These are phyloP conservation scores for Babesia sp. DNA, from an alignment of 169 alveolate species.

Conservation along the genomic window DNA sequence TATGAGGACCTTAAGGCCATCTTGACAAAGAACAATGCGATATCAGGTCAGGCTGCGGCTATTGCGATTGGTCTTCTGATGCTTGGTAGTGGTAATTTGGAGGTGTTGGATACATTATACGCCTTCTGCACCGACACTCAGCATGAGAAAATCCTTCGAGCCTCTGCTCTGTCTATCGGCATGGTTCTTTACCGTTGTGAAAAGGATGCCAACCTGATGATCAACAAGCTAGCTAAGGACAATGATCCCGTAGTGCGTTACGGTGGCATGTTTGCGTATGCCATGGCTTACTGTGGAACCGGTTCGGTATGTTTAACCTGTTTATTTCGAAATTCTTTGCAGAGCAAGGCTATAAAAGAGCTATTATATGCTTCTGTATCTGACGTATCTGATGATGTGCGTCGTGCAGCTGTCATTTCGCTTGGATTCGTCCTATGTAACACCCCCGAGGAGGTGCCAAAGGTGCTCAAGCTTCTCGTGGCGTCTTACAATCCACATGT, in stretches of 20 bases:
- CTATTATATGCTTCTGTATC: conserved; percentile 94
- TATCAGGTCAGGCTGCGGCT: conserved; percentile 98
- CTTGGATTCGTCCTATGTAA: conserved; percentile 89
- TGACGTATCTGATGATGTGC: conserved; percentile 98
- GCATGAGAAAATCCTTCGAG: conserved; percentile 97
- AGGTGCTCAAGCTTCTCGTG: conserved; percentile 87
- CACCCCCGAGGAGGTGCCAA: conserved; percentile 87
- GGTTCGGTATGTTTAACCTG: conserved; percentile 62
- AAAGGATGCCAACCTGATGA: conserved; percentile 90
- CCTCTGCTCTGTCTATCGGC: conserved; percentile 93
- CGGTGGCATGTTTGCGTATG: conserved; percentile 97
- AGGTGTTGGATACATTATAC: conserved; percentile 87
- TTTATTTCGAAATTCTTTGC: neutral
- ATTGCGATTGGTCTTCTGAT: conserved; percentile 93
- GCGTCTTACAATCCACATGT: conserved; percentile 97
- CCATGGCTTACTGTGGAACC: conserved; percentile 97
- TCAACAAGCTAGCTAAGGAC: conserved; percentile 84
- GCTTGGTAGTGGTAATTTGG: conserved; percentile 85
- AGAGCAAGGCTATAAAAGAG: conserved; percentile 86
- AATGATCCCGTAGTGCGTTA: conserved; percentile 95
- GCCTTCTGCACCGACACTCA: conserved; percentile 95
- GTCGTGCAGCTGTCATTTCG: conserved; percentile 97
- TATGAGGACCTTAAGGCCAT: conserved; percentile 89
- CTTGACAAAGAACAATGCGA: conserved; percentile 90
- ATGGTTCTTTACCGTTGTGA: conserved; percentile 91